Percentiles rank a stretch among this genome's conserved stretches.
Evolutionary conservation across 2,329 filamentous ascomycete species (phyloP).

Genomic region (Colletotrichum filicis): DNA sequence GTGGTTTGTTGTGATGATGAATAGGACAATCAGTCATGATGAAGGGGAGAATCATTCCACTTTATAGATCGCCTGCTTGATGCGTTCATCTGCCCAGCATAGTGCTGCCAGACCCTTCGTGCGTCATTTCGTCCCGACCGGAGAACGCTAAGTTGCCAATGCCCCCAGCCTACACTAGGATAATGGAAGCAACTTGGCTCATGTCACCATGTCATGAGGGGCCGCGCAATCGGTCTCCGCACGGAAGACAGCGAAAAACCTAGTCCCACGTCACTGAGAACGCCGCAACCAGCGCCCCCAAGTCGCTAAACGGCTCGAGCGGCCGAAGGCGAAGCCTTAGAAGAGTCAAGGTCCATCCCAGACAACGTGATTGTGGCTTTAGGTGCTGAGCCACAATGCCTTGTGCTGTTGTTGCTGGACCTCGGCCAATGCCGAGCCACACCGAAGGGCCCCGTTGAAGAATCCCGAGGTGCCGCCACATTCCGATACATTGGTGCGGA

Average conservation of each 20-base stretch:
- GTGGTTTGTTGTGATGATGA: background rate
- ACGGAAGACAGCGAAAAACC: background rate
- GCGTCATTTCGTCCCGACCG: conserved; percentile 28
- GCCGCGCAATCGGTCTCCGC: conserved; percentile 29
- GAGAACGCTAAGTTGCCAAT: conserved; percentile 19
- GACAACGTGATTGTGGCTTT: conserved; percentile 7
- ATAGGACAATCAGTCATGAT: accelerated
- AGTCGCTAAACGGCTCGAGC: conserved; percentile 2
- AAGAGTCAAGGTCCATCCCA: background rate
- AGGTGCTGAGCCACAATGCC: conserved; percentile 5
- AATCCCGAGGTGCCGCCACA: background rate
- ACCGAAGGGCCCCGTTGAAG: background rate
- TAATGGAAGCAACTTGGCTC: conserved; percentile 15
- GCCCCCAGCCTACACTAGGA: conserved; percentile 11
- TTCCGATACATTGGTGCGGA: background rate
- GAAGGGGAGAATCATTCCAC: background rate
- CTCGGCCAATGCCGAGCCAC: conserved; percentile 17
- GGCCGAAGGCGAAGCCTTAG: background rate
- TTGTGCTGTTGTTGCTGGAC: background rate
- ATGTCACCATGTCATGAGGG: conserved; percentile 30
- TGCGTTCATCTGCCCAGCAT: background rate
- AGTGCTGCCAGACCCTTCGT: conserved; percentile 10
- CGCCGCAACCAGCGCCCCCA: background rate
- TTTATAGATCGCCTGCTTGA: background rate
- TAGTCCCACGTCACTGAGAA: conserved; percentile 26